A percentile compares a stretch with the other conserved stretches of the same genome.
Evolutionary conservation across 345 rosid genomes (phyloP).

Genomic region (Gossypium mustelinum): DNA sequence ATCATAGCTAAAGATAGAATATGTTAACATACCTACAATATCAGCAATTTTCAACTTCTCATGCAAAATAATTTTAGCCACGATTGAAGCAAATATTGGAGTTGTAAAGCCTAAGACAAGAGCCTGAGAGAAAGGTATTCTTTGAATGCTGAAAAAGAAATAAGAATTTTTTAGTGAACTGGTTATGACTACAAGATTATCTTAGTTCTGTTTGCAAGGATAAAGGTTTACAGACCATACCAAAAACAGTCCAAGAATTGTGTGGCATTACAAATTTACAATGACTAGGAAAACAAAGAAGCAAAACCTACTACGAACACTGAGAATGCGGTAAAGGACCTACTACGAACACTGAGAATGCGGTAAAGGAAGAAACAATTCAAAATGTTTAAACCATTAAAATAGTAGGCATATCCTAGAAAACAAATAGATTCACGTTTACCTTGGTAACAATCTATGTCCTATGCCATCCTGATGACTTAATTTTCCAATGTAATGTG

Average conservation of each 20-base stretch:
- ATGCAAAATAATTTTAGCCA: conserved; percentile 60
- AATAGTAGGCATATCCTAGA: too few species aligned
- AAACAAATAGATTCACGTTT: too few species aligned
- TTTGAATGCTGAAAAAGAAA: conserved; percentile 69
- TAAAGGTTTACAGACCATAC: neutral
- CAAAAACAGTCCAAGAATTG: neutral
- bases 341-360: neutral
- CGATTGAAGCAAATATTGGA: conserved; percentile 75
- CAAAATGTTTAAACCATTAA: neutral
- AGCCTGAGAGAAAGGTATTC: conserved; percentile 73
- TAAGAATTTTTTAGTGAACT: neutral
- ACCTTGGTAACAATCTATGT: neutral
- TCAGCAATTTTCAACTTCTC: conserved; percentile 78
- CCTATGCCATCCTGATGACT: neutral
- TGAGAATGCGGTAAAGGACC: neutral
- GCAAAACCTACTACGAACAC: neutral
- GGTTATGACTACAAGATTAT: conserved; percentile 1
- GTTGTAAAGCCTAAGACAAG: conserved; percentile 64
- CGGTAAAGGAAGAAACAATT: neutral
- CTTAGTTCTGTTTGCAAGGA: conserved; percentile 8
- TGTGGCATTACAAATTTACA: neutral
- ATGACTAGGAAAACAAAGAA: neutral
- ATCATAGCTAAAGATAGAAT: conserved; percentile 8
- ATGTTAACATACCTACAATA: conserved; percentile 51
- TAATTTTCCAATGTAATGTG: neutral